phyloP scores from a whole-genome alignment of 2,329 filamentous ascomycete species.

The Xylaria multiplex region DNA sequence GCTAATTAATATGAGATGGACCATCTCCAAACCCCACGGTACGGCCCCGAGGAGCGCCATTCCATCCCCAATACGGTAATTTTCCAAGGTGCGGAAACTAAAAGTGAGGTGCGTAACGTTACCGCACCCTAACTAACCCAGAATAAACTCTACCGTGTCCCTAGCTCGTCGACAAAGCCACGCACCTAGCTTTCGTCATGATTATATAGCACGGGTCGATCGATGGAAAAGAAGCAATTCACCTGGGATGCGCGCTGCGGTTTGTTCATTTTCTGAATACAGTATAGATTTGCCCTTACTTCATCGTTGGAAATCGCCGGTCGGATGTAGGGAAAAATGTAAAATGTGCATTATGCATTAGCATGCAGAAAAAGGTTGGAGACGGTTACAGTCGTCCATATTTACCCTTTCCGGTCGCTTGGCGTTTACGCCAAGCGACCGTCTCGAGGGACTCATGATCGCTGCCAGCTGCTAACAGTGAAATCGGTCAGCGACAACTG shows the following conservation, averaged over 20 bases:
- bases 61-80: slow-evolving; percentile 12
- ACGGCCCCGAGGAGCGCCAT: slow-evolving; percentile 22
- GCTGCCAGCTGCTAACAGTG: slow-evolving; percentile 12
- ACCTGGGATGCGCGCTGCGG: not conserved
- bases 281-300: slow-evolving; percentile 16
- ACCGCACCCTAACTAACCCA: slow-evolving; percentile 8
- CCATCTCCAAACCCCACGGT: slow-evolving; percentile 22
- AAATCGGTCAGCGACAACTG: slow-evolving; percentile 8
- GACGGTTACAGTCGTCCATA: slow-evolving; percentile 24
- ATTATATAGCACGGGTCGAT: slow-evolving; percentile 11
- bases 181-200: slow-evolving; percentile 11
- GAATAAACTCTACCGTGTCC: not conserved
- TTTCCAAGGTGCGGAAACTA: slow-evolving; percentile 6
- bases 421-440: not conserved
- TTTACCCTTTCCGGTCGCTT: slow-evolving; percentile 28
- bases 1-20: slow-evolving; percentile 33
- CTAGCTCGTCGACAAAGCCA: slow-evolving; percentile 3
- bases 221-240: not conserved
- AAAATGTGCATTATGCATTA: slow-evolving; percentile 14
- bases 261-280: slow-evolving; percentile 1
- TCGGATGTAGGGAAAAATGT: slow-evolving; percentile 15
- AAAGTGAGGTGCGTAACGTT: slow-evolving; percentile 28
- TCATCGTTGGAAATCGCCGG: slow-evolving; percentile 1
- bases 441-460: not conserved
- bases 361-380: slow-evolving; percentile 24